phyloP scores from a whole-genome alignment of 495 filamentous ascomycete genomes.

The Geoglossum glabrum region DNA sequence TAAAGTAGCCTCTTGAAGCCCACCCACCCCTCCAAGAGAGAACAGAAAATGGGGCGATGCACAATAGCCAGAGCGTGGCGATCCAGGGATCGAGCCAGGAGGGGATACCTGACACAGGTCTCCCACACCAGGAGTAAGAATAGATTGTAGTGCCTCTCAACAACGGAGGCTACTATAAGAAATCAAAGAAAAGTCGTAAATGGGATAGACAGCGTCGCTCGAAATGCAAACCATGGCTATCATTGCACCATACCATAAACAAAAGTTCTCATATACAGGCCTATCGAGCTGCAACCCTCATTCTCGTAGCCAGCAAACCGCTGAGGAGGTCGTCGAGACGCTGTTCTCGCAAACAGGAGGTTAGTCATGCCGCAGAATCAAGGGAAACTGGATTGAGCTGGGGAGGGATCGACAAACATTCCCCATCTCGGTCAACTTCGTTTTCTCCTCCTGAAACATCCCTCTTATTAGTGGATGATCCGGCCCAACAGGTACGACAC shows the following conservation, averaged over 20 bases:
- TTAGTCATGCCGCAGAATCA: neutral
- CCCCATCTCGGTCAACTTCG: constrained; percentile 60
- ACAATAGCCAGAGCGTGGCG: neutral
- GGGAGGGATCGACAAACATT: constrained; percentile 16
- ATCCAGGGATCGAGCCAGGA: neutral
- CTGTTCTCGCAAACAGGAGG: neutral
- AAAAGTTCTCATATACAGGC: neutral
- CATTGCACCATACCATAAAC: neutral
- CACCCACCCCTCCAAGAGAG: neutral
- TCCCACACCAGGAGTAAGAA: neutral
- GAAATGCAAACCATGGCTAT: neutral
- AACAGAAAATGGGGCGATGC: neutral
- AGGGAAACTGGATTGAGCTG: no score
- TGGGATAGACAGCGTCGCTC: neutral
- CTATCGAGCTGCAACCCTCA: neutral
- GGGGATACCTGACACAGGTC: neutral
- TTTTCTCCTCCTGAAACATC: constrained; percentile 70
- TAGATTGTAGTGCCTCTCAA: neutral
- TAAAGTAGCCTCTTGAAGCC: neutral
- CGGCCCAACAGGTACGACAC: constrained; percentile 48
- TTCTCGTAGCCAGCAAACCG: neutral
- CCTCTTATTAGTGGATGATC: constrained; percentile 70
- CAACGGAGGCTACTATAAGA: neutral
- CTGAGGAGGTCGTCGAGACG: neutral
- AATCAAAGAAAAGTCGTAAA: neutral